Base-by-base conservation (phyloP, 768 basidiomycete species). In the Leccinum pellstonianum region DNA sequence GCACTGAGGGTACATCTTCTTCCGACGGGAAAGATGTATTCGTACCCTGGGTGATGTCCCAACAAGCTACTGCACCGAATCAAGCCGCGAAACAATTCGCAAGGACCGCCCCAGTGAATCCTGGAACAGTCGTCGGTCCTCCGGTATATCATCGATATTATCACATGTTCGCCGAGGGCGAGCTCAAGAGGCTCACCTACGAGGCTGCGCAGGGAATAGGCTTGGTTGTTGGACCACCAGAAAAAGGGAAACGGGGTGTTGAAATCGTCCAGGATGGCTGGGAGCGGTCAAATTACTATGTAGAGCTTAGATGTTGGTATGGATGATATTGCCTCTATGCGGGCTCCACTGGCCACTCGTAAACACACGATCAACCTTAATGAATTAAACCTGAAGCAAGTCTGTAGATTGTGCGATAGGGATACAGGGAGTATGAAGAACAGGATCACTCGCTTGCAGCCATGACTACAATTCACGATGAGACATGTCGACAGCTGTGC, bases 281-380 rank as follows among this genome's bases (percentile, higher is more conserved):
- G 93, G 92, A 96, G 70, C 77, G 90, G 63, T 94, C 92, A 11
- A 94, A 94, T 76, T 90, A 92, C 72, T 94, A 90, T 73, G 80
- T 93, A 56, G 92, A 94, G 68, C 72, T 93, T 61, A 75, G 80
- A 56, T 75, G 85, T 50, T 93, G 92, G 91, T 59, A 68, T 66
- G 47, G 38, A 52, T 77, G 58, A 77, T 41, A 37, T 67, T 54
- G 33, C 33, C 63, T 43, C 38, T 27, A 54, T 25, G 14, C 37
- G 12, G 47, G 19, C 27, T 53, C 41, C 33, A 33, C 47, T 38
- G 37, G 31, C 58, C 38, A 31, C 56, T 64, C 60, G 55, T 54
- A 54, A 54, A 46, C 21, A 37, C 37, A 14, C 12, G 52, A 54
- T 50, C 38, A 41, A 56, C 49, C 3, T 35, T 10, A 56, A 35